Base-by-base conservation (phyloP, 2,329 filamentous ascomycete species). In the Ampelomyces quisqualis region DNA sequence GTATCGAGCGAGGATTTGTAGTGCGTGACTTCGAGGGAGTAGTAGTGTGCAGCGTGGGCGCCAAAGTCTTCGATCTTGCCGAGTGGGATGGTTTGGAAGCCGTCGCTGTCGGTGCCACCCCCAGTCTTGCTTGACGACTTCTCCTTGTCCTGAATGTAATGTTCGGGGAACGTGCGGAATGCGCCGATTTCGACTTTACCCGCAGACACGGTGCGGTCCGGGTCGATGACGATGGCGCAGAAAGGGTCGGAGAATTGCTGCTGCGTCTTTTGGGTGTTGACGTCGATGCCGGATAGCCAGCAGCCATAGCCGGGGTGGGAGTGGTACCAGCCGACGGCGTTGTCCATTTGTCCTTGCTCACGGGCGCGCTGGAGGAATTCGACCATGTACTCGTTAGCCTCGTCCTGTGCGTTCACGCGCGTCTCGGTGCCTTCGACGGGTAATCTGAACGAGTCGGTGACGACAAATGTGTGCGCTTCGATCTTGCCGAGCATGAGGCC, bases 361-460 rank as follows among this genome's bases (percentile, higher is more conserved):
- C 91, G 80, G 55, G 85, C 86, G 3, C 84, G 75, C 55, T 85
- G 77, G 19, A 94, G 78, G 64, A 94, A 97, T 53, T 87, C 81
- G 39, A 95, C 84, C 76, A 97, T 88, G 73, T 97, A 98, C 73
- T 97, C 93, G 73, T 97, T 94, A 38, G 91, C 93, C 57, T 97
- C 90, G 53, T 86, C 85, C 63, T 95, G 90, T 0, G 93, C 93
- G 67, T 98, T 98, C 57, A 98, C 93, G 47, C 93, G 80, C 2
- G 93, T 98, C 73, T 98, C 93, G n/a, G 93, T 98, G 18, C 93
- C 93, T 67, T 98, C 93, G 27, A 98, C 93, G 0, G 93, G 93
- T 26, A 98, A 75, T 14, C 90, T 82, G 70, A 97, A 93, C 18
- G 90, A 89, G 64, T 98, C 93, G 1, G 90, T 97, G 38, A 98